These are phyloP conservation scores for Myriosclerotinia curreyana DNA, from an alignment of 2,329 filamentous ascomycete genomes.

Conservation along the genomic window DNA sequence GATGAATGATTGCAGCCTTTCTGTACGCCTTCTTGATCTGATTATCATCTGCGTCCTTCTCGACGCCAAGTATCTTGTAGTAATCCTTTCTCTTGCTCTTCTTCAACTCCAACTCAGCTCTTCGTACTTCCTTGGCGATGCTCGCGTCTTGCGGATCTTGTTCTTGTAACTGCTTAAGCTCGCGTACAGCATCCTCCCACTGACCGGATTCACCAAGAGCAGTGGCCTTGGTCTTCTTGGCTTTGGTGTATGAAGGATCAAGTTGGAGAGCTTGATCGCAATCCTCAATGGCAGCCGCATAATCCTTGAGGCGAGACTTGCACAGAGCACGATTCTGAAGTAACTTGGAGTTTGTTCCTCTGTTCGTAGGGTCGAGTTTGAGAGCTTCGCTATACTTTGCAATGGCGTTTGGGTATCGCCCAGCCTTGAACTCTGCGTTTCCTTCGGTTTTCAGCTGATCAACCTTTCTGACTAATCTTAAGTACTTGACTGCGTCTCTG, in stretches of 20 bases:
- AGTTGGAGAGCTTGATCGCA: constrained; percentile 80
- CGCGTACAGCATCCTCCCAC: constrained; percentile 88
- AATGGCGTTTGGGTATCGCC: constrained; percentile 74
- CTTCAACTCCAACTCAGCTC: constrained; percentile 92
- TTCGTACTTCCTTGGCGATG: constrained; percentile 80
- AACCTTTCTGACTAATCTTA: constrained; percentile 86
- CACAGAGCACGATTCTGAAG: constrained; percentile 90
- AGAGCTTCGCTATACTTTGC: constrained; percentile 82
- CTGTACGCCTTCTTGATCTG: constrained; percentile 97
- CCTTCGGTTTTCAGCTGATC: constrained; percentile 93
- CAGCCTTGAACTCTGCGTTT: constrained; percentile 84
- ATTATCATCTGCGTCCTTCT: constrained; percentile 78
- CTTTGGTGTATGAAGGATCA: constrained; percentile 83
- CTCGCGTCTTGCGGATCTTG: constrained; percentile 76
- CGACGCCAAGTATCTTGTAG: constrained; percentile 91
- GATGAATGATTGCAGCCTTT: constrained; percentile 88
- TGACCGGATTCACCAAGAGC: constrained; percentile 79
- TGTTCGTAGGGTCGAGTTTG: constrained; percentile 81
- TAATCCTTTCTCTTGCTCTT: constrained; percentile 97
- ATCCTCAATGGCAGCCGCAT: constrained; percentile 75
- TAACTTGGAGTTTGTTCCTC: constrained; percentile 90
- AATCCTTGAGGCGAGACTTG: constrained; percentile 79
- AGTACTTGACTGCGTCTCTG: constrained; percentile 80
- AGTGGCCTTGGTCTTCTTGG: constrained; percentile 89
- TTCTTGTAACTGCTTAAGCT: constrained; percentile 84